These are phyloP conservation scores for Gloeostereum incarnatum DNA, from an alignment of 768 basidiomycete genomes.

Conservation along the genomic window DNA sequence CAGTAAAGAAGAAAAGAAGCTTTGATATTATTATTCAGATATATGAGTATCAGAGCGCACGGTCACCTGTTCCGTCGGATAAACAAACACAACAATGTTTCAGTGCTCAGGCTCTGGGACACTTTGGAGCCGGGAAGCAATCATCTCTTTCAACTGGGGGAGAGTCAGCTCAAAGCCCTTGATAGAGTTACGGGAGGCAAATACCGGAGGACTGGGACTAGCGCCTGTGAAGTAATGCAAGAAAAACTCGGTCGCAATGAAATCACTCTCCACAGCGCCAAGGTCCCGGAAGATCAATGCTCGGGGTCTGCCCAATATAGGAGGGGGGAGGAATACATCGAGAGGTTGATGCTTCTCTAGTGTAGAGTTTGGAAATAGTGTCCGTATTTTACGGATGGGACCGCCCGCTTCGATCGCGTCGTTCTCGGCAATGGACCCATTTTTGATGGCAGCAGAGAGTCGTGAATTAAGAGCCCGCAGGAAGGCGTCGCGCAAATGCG, in stretches of 20 bases:
- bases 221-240: slow-evolving; percentile 67
- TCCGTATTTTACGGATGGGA: slow-evolving; percentile 64
- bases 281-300: slow-evolving; percentile 61
- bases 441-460: slow-evolving; percentile 39
- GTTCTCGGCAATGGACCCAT: slow-evolving; percentile 46
- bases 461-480: slow-evolving; percentile 63
- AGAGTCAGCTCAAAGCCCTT: background rate
- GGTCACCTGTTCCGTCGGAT: slow-evolving; percentile 5
- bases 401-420: slow-evolving; percentile 47
- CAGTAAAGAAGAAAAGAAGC: no score
- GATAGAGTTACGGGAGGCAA: no score
- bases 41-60: background rate
- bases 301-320: slow-evolving; percentile 40
- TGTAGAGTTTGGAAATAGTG: slow-evolving; percentile 65
- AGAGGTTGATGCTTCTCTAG: slow-evolving; percentile 59
- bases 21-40: no score
- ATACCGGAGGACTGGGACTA: slow-evolving; percentile 68
- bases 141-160: slow-evolving; percentile 40
- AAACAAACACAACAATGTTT: no score
- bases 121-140: slow-evolving; percentile 31
- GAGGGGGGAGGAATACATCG: slow-evolving; percentile 59
- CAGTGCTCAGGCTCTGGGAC: no score
- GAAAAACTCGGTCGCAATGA: slow-evolving; percentile 68
- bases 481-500: slow-evolving; percentile 79
- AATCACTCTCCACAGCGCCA: slow-evolving; percentile 61